Evolutionary conservation across 1,284 basidiomycete genomes (phyloP).

Genomic region (Fomitopsis palustris): DNA sequence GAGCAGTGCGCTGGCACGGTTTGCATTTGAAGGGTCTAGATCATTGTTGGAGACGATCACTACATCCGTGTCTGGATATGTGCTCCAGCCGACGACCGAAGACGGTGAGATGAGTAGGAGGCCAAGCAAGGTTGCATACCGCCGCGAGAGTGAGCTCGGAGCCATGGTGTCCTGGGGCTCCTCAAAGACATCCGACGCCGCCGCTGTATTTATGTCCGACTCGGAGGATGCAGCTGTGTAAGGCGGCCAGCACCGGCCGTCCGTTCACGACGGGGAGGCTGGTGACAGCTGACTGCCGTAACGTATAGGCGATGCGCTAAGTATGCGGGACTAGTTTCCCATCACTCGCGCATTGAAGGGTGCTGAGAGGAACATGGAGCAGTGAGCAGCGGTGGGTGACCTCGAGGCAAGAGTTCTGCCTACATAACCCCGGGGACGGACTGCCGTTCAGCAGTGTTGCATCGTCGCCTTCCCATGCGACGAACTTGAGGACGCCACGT

Average conservation of each 20-base stretch:
- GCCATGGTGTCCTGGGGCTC: background rate
- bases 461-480: background rate
- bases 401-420: background rate
- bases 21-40: conserved; percentile 8
- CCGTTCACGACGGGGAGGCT: background rate
- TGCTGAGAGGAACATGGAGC: background rate
- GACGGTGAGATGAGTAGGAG: background rate
- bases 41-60: conserved; percentile 12
- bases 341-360: background rate
- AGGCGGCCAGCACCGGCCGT: background rate
- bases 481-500: background rate
- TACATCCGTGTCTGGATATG: conserved; percentile 9
- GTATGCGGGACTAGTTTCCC: background rate
- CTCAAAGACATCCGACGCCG: background rate
- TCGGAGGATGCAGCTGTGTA: background rate
- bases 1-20: conserved; percentile 8
- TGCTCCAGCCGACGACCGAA: background rate
- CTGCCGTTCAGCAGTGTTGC: background rate
- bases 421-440: background rate
- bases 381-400: background rate
- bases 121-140: background rate
- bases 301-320: background rate
- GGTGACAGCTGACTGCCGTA: background rate
- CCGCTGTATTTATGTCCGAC: background rate
- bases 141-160: background rate